Evolutionary conservation across 495 filamentous ascomycete species (phyloP).

Genomic region (Penicillium maclennaniae): DNA sequence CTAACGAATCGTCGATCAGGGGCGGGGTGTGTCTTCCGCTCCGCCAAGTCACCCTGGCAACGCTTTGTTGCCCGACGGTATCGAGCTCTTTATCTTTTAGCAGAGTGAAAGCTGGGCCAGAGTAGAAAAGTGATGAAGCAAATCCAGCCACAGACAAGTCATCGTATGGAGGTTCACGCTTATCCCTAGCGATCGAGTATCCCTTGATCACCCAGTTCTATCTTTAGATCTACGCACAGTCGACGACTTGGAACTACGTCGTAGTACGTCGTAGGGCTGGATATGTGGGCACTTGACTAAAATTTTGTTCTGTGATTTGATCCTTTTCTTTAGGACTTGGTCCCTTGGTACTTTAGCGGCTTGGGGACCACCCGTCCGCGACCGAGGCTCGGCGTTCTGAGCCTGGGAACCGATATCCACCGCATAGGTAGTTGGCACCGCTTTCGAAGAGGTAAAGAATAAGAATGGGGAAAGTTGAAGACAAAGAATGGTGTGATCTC

Average conservation of each 20-base stretch:
- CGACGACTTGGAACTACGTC: too few relatives aligned
- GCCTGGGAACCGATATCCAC: too few relatives aligned
- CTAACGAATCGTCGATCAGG: conserved; percentile 5
- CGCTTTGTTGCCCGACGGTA: neutral
- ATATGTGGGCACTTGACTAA: neutral
- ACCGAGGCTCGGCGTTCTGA: too few relatives aligned
- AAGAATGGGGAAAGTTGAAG: too few relatives aligned
- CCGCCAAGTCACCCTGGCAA: conserved; percentile 24
- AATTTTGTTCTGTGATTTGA: neutral
- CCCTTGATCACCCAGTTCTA: neutral
- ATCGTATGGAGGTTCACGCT: neutral
- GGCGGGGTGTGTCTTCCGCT: conserved; percentile 13
- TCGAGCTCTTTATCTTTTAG: neutral
- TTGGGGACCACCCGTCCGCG: neutral
- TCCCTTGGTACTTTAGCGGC: neutral
- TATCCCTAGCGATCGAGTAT: conserved; percentile 9
- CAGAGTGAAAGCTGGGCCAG: too few relatives aligned
- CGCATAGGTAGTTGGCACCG: too few relatives aligned
- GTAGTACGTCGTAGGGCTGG: neutral
- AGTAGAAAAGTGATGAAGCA: neutral
- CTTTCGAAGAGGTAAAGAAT: too few relatives aligned
- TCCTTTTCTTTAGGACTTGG: too few relatives aligned
- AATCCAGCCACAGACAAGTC: too few relatives aligned
- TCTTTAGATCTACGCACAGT: neutral
- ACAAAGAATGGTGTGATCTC: too few relatives aligned